Evolutionary conservation across 805 yeast genomes (phyloP).

Genomic region (Saccharomycopsis babjevae): DNA sequence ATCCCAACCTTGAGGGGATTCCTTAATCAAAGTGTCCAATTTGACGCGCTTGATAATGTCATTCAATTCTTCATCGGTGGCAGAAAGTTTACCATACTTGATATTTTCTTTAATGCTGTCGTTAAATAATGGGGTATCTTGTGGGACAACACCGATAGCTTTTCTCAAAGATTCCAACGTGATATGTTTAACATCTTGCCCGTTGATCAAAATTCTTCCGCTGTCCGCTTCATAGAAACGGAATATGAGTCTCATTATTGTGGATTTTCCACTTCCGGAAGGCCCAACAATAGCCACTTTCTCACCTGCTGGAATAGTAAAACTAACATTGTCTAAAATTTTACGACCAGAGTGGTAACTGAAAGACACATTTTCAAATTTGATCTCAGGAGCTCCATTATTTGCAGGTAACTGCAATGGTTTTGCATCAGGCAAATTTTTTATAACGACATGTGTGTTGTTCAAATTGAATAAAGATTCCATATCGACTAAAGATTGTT

Average conservation of each 20-base stretch:
- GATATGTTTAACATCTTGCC: slow-evolving; percentile 72
- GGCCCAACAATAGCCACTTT: slow-evolving; percentile 96
- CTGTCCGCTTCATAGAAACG: slow-evolving; percentile 76
- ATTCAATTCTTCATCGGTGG: slow-evolving; percentile 62
- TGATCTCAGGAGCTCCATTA: slow-evolving; percentile 57
- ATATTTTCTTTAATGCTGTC: slow-evolving; percentile 83
- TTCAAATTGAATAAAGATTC: slow-evolving; percentile 85
- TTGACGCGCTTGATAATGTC: slow-evolving; percentile 61
- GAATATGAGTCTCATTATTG: slow-evolving; percentile 73
- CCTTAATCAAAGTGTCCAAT: slow-evolving; percentile 48
- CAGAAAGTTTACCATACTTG: slow-evolving; percentile 69
- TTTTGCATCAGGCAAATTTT: slow-evolving; percentile 52
- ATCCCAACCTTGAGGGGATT: slow-evolving; percentile 72
- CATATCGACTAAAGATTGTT: slow-evolving; percentile 91
- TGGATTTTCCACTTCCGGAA: slow-evolving; percentile 91
- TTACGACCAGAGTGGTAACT: slow-evolving; percentile 88
- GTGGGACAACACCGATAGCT: slow-evolving; percentile 89
- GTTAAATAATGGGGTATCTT: slow-evolving; percentile 92
- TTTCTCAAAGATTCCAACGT: slow-evolving; percentile 65
- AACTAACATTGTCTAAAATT: slow-evolving; percentile 69
- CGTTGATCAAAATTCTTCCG: slow-evolving; percentile 79
- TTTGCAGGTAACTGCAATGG: slow-evolving; percentile 32
- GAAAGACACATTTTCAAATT: slow-evolving; percentile 84
- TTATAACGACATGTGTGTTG: slow-evolving; percentile 56
- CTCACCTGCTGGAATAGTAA: slow-evolving; percentile 81